Evolutionary conservation across 257 asterid species (phyloP), one percentile per base, ranked within the genome.

Genomic region (Leptodermis oblonga): DNA sequence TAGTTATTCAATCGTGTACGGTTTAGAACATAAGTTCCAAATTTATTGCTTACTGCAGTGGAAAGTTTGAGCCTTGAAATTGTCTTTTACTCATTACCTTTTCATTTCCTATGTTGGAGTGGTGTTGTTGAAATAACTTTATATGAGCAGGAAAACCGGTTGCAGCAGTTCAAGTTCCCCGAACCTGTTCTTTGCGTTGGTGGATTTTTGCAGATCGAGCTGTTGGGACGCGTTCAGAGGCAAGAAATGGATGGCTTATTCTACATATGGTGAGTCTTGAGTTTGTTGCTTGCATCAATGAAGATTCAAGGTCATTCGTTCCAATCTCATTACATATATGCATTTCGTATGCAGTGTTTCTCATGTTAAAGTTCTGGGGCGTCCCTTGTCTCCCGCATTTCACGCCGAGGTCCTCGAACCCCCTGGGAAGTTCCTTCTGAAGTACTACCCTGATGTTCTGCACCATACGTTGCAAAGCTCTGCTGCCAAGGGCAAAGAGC

Each of bases 141-240:
- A 33, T 60, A 60, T 62, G 76, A 73, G 70, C 88, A 93, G 99
- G 92, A 86, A 67, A 86, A 87, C 55, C 30, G 78, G 33, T 73
- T 88, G 95, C 97, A 90, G 86, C 73, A 82, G 33, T 92, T 88
- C 83, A 78, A 86, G 85, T 84, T 92, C 74, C 88, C 90, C n/a
- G 85, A 87, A 73, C 96, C 89, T 2, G 89, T 84, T 61, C 87
- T 89, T 67, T 92, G 96, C 72, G 45, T 87, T 8, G 92, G 89
- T 37, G 94, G 98, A 78, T 92, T 65, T 79, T 62, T 92, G 79
- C 90, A 78, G 86, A 80, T 92, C 62, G 96, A 89, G 81, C 74
- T 92, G 72, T 39, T 78, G 82, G 90, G 94, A 17, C 78, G 90
- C 76, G 89, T 85, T 67, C 95, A 92, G 80, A 87, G 74, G 73